These are phyloP conservation scores for Laetiporus sulphureus DNA, from an alignment of 1,284 basidiomycete species.

Conservation along the genomic window DNA sequence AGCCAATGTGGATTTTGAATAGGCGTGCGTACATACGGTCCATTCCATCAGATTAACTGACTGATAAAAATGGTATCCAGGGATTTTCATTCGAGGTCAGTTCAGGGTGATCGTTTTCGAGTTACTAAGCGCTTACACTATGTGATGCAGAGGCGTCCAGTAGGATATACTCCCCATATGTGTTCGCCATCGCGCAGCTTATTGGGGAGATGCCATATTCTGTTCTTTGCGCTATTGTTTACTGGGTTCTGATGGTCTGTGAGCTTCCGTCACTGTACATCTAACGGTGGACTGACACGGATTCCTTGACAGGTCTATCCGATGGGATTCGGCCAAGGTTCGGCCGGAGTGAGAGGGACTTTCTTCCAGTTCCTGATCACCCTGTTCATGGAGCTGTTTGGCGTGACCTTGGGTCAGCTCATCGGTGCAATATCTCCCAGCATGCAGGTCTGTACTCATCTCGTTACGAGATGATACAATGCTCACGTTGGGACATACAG, in stretches of 20 bases:
- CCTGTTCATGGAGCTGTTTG: conserved; percentile 70
- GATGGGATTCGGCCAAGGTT: conserved; percentile 65
- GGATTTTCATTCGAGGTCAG: conserved; percentile 59
- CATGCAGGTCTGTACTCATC: conserved; percentile 48
- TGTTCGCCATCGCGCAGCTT: conserved; percentile 81
- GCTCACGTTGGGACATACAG: too few species aligned
- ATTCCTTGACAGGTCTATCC: conserved; percentile 71
- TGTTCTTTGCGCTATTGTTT: conserved; percentile 63
- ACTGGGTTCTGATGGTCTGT: conserved; percentile 70
- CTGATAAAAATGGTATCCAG: conserved; percentile 14
- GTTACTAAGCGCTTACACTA: too few species aligned
- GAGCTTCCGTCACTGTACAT: conserved; percentile 3
- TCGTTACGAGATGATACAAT: too few species aligned
- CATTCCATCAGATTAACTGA: background rate
- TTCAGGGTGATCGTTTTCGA: too few species aligned
- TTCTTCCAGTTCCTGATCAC: conserved; percentile 73
- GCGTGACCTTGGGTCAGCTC: conserved; percentile 71
- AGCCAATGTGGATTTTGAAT: conserved; percentile 83
- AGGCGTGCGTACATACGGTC: conserved; percentile 38
- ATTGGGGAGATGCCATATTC: conserved; percentile 81
- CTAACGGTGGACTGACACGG: too few species aligned
- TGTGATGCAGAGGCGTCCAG: conserved; percentile 60
- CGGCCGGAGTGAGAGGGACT: conserved; percentile 53
- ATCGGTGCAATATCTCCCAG: conserved; percentile 74
- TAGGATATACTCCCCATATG: conserved; percentile 72